phyloP scores from a whole-genome alignment of 805 yeast species.

The Candida takata region DNA sequence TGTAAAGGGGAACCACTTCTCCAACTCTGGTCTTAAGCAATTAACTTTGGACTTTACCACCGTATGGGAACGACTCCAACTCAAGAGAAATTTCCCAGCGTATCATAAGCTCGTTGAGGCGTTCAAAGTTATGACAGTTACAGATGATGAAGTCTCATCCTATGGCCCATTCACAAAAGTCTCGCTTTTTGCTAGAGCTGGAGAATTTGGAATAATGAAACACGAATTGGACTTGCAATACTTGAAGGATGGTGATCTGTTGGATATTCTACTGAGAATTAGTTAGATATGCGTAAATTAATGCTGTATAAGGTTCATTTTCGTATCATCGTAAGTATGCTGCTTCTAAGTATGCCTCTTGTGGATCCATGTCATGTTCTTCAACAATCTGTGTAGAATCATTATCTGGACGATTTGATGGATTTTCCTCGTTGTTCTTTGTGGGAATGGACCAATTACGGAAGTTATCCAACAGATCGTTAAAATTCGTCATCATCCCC shows the following conservation, averaged over 20 bases:
- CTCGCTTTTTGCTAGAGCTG: conserved; percentile 24
- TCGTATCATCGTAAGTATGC: neutral
- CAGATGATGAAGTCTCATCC: conserved; percentile 18
- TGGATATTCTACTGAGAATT: conserved; percentile 31
- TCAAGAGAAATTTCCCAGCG: conserved; percentile 15
- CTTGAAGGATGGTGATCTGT: conserved; percentile 27
- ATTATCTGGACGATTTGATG: too few species aligned
- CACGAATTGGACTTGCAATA: conserved; percentile 12
- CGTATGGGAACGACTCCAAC: conserved; percentile 22
- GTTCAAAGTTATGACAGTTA: conserved; percentile 24
- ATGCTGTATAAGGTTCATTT: too few species aligned
- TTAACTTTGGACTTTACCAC: conserved; percentile 26
- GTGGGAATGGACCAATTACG: conserved; percentile 23
- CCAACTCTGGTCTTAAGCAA: conserved; percentile 27
- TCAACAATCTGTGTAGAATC: conserved; percentile 1
- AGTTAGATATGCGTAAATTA: too few species aligned
- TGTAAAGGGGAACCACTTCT: conserved; percentile 31
- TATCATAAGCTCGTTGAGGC: conserved; percentile 17
- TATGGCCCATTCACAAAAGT: conserved; percentile 14
- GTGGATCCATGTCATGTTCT: conserved; percentile 1
- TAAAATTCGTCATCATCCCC: conserved; percentile 58
- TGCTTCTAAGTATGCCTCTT: neutral
- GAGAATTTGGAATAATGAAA: conserved; percentile 24
- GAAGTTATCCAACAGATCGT: conserved; percentile 48
- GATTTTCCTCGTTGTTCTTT: too few species aligned